Evolutionary conservation across 1,139 yeast species (phyloP).

Genomic region (Debaryomycetaceae sp.): DNA sequence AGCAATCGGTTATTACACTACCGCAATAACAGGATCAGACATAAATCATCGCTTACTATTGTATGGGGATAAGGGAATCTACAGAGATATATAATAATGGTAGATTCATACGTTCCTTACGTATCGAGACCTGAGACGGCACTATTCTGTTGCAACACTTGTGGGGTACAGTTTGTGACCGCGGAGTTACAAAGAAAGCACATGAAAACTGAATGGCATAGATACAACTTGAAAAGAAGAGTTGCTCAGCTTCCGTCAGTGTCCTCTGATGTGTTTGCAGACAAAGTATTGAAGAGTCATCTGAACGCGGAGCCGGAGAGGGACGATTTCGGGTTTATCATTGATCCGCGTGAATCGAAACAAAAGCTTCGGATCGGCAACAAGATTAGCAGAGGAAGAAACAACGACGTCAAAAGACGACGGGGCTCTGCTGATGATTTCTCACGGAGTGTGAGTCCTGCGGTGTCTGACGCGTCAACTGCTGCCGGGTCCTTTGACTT

Average conservation of each 20-base stretch:
- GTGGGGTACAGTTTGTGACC: conserved; percentile 71
- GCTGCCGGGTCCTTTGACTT: conserved; percentile 51
- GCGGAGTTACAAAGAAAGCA: conserved; percentile 84
- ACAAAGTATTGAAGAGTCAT: conserved; percentile 50
- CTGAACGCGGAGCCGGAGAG: conserved; percentile 34
- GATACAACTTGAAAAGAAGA: conserved; percentile 86
- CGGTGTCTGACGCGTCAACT: conserved; percentile 8
- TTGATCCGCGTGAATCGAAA: conserved; percentile 21
- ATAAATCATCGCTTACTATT: no score
- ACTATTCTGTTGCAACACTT: conserved; percentile 78
- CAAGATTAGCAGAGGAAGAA: conserved; percentile 11
- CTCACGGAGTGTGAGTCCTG: conserved; percentile 49
- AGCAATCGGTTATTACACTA: no score
- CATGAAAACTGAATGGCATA: conserved; percentile 96
- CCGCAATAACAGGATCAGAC: no score
- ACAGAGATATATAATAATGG: conserved; percentile 2
- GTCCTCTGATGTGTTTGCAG: conserved; percentile 76
- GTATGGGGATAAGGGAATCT: no score
- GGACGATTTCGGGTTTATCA: conserved; percentile 65
- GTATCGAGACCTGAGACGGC: conserved; percentile 35
- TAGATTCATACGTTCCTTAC: conserved; percentile 26
- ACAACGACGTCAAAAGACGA: conserved; percentile 5
- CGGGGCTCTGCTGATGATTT: conserved; percentile 1
- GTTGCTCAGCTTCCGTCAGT: conserved; percentile 84
- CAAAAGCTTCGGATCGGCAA: conserved; percentile 4